These are phyloP conservation scores for Botrytis deweyae DNA, from an alignment of 2,329 filamentous ascomycete genomes.

Conservation along the genomic window DNA sequence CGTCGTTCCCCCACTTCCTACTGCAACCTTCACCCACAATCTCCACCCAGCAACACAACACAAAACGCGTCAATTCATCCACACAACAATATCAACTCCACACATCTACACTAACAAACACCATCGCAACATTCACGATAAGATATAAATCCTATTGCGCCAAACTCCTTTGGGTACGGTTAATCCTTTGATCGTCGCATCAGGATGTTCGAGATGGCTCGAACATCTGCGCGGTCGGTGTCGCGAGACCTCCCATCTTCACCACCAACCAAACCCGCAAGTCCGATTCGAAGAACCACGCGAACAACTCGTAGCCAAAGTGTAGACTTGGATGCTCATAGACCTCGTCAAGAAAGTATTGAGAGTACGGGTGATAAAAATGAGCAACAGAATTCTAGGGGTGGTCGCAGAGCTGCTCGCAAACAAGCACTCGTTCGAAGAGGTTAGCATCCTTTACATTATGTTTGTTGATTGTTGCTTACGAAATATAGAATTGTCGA, in stretches of 20 bases:
- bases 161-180: background rate
- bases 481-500: slow-evolving; percentile 33
- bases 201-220: slow-evolving; percentile 7
- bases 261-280: slow-evolving; percentile 33
- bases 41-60: slow-evolving; percentile 4
- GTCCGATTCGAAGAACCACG: slow-evolving; percentile 27
- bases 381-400: slow-evolving; percentile 13
- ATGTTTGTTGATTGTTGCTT: slow-evolving; percentile 13
- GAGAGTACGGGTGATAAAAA: slow-evolving; percentile 31
- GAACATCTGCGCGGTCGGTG: background rate
- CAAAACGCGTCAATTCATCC: slow-evolving; percentile 1
- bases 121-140: background rate
- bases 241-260: slow-evolving; percentile 34
- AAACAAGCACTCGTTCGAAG: slow-evolving; percentile 4
- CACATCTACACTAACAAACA: background rate
- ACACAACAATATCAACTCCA: slow-evolving; percentile 5
- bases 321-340: slow-evolving; percentile 37
- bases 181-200: background rate
- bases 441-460: slow-evolving; percentile 23
- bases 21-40: background rate
- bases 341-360: slow-evolving; percentile 30
- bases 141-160: background rate
- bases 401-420: slow-evolving; percentile 15
- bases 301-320: slow-evolving; percentile 44
- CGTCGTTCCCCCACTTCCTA: background rate